Percentiles rank a stretch among this genome's conserved stretches.
phyloP scores from a whole-genome alignment of 441 rosid species.

The Codiaeum variegatum region DNA sequence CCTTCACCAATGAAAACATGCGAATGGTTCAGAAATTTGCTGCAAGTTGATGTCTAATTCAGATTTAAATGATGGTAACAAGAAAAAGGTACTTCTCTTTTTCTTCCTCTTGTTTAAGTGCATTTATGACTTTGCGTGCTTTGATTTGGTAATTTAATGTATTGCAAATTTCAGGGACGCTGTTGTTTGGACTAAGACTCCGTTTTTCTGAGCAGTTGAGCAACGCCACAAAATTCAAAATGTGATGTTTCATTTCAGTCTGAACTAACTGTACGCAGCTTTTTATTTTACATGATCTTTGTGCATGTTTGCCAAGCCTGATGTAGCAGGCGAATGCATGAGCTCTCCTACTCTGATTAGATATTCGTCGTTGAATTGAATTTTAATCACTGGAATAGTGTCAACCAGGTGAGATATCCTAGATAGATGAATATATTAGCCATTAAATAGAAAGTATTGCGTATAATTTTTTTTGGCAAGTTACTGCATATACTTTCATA shows the following conservation, averaged over 20 bases:
- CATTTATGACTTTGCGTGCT: background rate
- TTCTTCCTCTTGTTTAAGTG: background rate
- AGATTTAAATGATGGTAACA: constrained; percentile 19
- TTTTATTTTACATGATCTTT: background rate
- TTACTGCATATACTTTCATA: too few relatives aligned
- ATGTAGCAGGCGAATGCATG: background rate
- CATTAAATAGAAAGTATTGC: too few relatives aligned
- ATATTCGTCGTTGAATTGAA: background rate
- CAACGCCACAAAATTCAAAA: background rate
- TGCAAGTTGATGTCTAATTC: constrained; percentile 33
- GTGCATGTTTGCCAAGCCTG: background rate
- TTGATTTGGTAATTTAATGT: constrained; percentile 4
- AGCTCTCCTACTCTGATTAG: background rate
- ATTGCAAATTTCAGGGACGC: constrained; percentile 17
- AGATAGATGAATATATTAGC: background rate
- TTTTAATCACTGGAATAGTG: background rate
- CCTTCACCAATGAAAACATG: constrained; percentile 64
- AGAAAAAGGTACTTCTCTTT: constrained; percentile 26
- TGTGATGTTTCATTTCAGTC: background rate
- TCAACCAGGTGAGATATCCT: background rate
- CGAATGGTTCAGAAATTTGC: constrained; percentile 61
- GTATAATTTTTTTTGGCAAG: too few relatives aligned
- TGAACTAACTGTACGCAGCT: background rate
- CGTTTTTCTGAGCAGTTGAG: background rate
- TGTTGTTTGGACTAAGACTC: background rate